phyloP scores from a whole-genome alignment of 2,329 filamentous ascomycete species.

The Phoma sp. region DNA sequence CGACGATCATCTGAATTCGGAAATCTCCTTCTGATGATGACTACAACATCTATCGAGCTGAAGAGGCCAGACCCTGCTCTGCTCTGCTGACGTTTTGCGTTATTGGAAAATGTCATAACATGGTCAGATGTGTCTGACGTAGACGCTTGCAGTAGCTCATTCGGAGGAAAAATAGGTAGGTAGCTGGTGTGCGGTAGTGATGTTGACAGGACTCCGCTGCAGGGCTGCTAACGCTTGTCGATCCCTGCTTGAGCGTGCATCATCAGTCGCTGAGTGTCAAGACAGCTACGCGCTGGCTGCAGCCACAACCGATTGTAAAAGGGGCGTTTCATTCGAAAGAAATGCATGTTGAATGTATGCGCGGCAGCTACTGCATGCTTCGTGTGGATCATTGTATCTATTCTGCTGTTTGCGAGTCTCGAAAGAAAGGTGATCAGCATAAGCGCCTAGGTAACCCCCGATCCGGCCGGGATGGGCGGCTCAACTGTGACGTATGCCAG shows the following conservation, averaged over 20 bases:
- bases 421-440: constrained; percentile 11
- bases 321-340: not conserved
- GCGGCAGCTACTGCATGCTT: constrained; percentile 12
- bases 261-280: constrained; percentile 6
- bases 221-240: constrained; percentile 11
- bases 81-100: constrained; percentile 8
- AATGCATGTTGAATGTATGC: constrained; percentile 4
- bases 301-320: not conserved
- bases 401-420: constrained; percentile 5
- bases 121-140: constrained; percentile 13
- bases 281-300: constrained; percentile 4
- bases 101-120: constrained; percentile 9
- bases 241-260: constrained; percentile 11
- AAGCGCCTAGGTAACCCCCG: constrained; percentile 11
- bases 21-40: constrained; percentile 7
- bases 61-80: not conserved
- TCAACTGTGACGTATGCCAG: constrained; percentile 11
- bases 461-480: constrained; percentile 12
- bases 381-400: constrained; percentile 8
- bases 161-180: constrained; percentile 3
- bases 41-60: not conserved
- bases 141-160: constrained; percentile 14
- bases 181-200: not conserved
- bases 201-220: not conserved
- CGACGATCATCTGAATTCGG: constrained; percentile 26